Conservation (phyloP, 1,284 basidiomycete species). For the Moesziomyces sp. region DNA sequence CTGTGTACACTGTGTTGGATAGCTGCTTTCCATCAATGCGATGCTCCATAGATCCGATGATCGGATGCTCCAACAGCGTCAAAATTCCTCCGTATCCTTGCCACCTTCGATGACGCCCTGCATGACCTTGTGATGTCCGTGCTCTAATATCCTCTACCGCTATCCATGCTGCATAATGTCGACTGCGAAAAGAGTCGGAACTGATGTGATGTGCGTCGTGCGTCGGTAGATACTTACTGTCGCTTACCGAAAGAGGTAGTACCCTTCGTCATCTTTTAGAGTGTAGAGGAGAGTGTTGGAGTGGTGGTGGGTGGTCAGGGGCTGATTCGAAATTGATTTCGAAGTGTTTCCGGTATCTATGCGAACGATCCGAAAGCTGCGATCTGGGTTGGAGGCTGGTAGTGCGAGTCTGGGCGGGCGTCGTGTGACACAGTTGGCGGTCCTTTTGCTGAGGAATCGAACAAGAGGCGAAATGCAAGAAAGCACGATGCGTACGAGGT, state of each 20-base stretch:
- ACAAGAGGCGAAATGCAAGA: no score
- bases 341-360: neutral
- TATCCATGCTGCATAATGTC: neutral
- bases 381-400: constrained; percentile 1
- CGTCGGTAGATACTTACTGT: constrained; percentile 62
- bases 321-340: constrained; percentile 3
- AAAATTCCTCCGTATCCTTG: neutral
- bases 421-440: neutral
- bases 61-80: no score
- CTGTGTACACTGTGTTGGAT: no score
- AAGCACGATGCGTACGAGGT: neutral
- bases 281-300: constrained; percentile 5
- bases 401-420: neutral
- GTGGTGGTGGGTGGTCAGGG: constrained; percentile 19
- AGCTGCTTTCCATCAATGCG: no score
- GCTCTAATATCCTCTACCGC: neutral
- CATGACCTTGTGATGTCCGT: no score
- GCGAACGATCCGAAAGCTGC: constrained; percentile 33
- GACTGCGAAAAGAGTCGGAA: constrained; percentile 84
- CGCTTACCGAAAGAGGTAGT: constrained; percentile 68
- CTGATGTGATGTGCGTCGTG: constrained; percentile 72
- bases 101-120: no score
- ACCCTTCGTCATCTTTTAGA: constrained; percentile 66
- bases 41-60: no score
- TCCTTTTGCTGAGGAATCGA: neutral